These are phyloP conservation scores for Musa troglodytarum DNA, from an alignment of 176 grass and related monocot genomes.

Conservation along the genomic window DNA sequence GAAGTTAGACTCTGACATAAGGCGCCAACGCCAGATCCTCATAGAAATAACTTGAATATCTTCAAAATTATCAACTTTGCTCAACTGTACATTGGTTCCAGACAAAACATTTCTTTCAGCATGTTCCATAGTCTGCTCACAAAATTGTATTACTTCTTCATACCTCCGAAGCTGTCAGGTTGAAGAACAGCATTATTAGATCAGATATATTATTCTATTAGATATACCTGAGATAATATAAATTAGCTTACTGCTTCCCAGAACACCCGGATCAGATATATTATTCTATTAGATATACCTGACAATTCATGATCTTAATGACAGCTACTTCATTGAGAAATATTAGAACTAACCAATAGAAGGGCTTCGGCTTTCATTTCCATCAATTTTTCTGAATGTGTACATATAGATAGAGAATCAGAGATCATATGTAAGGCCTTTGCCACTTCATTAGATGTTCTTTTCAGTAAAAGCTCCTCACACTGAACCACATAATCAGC, in stretches of 20 bases:
- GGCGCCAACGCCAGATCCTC: conserved; percentile 45
- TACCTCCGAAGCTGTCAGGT: conserved; percentile 51
- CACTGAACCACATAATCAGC: conserved; percentile 38
- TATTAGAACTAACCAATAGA: conserved; percentile 42
- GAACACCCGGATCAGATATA: neutral
- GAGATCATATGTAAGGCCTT: conserved; percentile 64
- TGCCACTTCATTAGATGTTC: conserved; percentile 44
- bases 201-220: neutral
- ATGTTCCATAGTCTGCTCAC: conserved; percentile 38
- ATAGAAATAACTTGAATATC: conserved; percentile 17
- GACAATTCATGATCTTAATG: neutral
- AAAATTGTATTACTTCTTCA: conserved; percentile 74
- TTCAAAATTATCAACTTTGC: conserved; percentile 3
- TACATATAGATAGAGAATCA: conserved; percentile 50
- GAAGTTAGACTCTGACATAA: conserved; percentile 78
- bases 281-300: too few relatives aligned
- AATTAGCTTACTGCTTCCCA: neutral
- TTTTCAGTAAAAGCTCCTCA: conserved; percentile 45
- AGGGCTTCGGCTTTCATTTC: conserved; percentile 80
- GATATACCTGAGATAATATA: neutral
- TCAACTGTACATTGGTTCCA: conserved; percentile 20
- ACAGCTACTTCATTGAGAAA: neutral
- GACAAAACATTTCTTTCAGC: conserved; percentile 45
- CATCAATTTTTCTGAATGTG: conserved; percentile 75
- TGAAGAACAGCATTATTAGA: conserved; percentile 24